Conservation (phyloP, 73 alveolate genomes). For the Halteria grandinella region DNA sequence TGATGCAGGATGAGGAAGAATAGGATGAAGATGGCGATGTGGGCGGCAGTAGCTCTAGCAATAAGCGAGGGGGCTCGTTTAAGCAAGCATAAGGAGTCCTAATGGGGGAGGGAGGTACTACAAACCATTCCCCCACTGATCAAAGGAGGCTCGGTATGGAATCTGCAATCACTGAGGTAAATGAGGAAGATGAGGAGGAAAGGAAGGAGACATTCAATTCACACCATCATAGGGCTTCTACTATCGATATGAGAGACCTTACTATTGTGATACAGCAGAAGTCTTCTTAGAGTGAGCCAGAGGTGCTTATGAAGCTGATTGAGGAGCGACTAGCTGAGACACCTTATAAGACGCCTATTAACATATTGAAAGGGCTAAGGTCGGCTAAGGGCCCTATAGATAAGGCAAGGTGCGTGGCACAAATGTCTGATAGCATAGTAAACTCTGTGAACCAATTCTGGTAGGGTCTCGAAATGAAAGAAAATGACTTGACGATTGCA, state of each 20-base stretch:
- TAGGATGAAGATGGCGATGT: constrained; percentile 23
- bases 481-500: constrained; percentile 13
- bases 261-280: too few relatives aligned
- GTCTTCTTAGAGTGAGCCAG: too few relatives aligned
- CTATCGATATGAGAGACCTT: too few relatives aligned
- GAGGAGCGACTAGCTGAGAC: constrained; percentile 12
- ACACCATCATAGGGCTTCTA: too few relatives aligned
- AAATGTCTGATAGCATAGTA: constrained; percentile 1
- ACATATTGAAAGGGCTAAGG: not conserved
- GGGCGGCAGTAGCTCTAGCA: constrained; percentile 40
- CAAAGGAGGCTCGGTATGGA: not conserved
- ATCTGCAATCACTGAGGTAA: not conserved
- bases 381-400: constrained; percentile 9
- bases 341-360: constrained; percentile 23
- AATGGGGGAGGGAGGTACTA: not conserved
- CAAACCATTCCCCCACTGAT: not conserved
- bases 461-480: constrained; percentile 23
- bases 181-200: not conserved
- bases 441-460: constrained; percentile 32
- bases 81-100: not conserved
- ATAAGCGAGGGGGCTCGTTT: not conserved
- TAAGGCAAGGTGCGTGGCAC: constrained; percentile 26
- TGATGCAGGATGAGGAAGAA: not conserved
- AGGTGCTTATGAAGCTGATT: not conserved
- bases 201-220: not conserved